Percentiles rank a stretch among this genome's conserved stretches.
Conservation (phyloP, 495 filamentous ascomycete genomes). For the Cercophora newfieldiana region DNA sequence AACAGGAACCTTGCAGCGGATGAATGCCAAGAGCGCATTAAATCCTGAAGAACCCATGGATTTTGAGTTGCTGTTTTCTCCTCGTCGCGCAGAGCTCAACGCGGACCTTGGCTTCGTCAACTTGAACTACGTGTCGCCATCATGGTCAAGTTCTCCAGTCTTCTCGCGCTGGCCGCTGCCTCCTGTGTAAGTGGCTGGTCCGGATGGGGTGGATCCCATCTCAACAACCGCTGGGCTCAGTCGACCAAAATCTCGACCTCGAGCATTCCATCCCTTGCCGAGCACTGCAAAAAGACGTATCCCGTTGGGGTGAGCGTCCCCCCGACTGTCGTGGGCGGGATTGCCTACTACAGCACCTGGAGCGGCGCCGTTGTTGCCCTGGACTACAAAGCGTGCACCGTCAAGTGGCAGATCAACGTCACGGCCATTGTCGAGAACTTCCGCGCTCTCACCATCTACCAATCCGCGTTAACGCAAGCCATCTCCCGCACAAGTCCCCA, state of each 20-base stretch:
- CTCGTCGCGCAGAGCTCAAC: too few species aligned
- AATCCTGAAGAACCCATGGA: too few species aligned
- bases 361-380: too few species aligned
- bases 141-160: too few species aligned
- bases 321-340: slow-evolving; percentile 26
- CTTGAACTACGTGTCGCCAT: too few species aligned
- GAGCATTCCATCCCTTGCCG: slow-evolving; percentile 20
- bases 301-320: slow-evolving; percentile 32
- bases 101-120: too few species aligned
- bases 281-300: slow-evolving; percentile 24
- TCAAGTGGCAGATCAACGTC: slow-evolving; percentile 39
- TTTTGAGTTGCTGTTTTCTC: too few species aligned
- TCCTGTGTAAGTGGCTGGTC: too few species aligned
- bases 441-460: slow-evolving; percentile 15
- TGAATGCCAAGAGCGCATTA: too few species aligned
- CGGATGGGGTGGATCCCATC: not conserved
- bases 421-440: slow-evolving; percentile 28
- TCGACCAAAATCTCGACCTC: slow-evolving; percentile 20
- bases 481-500: slow-evolving; percentile 36
- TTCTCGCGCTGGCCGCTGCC: too few species aligned
- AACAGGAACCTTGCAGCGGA: too few species aligned
- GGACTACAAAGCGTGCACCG: slow-evolving; percentile 32
- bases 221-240: slow-evolving; percentile 34
- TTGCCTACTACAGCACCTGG: slow-evolving; percentile 41
- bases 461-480: not conserved